A percentile compares a stretch with the other conserved stretches of the same genome.
Conservation (phyloP, 148 eudicot genomes). For the Rhododendron williamsianum region DNA sequence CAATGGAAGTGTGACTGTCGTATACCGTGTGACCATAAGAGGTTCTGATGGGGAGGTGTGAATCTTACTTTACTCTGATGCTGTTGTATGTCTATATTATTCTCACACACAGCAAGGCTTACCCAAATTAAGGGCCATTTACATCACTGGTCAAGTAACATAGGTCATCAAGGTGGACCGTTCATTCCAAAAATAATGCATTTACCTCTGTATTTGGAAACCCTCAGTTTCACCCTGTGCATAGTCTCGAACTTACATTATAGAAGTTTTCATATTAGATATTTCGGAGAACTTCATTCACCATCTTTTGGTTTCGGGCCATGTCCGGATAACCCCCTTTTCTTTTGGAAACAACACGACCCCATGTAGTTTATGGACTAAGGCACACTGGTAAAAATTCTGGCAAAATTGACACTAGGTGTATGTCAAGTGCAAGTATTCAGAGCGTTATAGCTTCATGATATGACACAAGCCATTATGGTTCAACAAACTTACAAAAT, state of each 20-base stretch:
- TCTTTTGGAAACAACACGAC: not conserved
- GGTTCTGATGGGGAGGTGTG: constrained; percentile 98
- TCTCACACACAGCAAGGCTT: not conserved
- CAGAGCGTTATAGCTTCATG: not conserved
- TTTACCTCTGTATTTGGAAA: not conserved
- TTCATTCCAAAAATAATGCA: not conserved
- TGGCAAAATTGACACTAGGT: not conserved
- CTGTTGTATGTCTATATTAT: not conserved
- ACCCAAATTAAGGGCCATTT: not conserved
- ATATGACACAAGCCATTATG: not conserved
- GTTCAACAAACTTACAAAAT: not conserved
- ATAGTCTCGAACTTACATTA: not conserved
- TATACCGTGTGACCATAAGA: constrained; percentile 89
- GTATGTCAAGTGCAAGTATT: not conserved
- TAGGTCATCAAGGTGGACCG: not conserved
- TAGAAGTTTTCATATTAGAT: not conserved
- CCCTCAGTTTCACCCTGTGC: not conserved
- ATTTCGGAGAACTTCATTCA: not conserved
- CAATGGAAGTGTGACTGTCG: constrained; percentile 85
- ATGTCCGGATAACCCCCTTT: not conserved
- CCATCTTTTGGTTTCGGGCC: not conserved
- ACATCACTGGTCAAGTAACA: not conserved
- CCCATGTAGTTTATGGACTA: not conserved
- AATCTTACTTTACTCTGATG: constrained; percentile 1
- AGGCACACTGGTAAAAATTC: not conserved